Evolutionary conservation across 2,329 filamentous ascomycete species (phyloP).

Genomic region (Penicillium hordei): DNA sequence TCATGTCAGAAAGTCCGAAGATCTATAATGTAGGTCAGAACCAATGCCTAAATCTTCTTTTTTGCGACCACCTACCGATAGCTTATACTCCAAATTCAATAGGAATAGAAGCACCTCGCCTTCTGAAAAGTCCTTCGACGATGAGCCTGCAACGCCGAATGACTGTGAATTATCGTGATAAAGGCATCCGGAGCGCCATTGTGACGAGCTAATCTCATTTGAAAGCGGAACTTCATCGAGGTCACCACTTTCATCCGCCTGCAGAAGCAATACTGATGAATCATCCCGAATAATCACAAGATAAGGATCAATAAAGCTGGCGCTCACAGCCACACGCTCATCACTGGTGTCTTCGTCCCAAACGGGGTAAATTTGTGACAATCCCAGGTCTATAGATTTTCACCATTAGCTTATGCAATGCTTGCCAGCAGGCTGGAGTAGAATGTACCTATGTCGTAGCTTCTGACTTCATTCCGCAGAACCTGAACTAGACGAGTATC

Average conservation of each 20-base stretch:
- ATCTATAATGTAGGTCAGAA: constrained; percentile 51
- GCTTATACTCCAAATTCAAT: constrained; percentile 69
- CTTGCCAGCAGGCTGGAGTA: background rate
- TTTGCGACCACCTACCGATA: constrained; percentile 61
- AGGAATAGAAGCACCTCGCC: constrained; percentile 71
- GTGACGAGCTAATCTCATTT: constrained; percentile 59
- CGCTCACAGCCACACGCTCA: constrained; percentile 71
- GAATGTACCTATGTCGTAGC: constrained; percentile 79
- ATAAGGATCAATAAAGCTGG: constrained; percentile 84
- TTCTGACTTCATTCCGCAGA: constrained; percentile 79
- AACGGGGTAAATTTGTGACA: constrained; percentile 90
- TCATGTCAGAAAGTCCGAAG: constrained; percentile 73
- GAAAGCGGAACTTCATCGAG: constrained; percentile 75
- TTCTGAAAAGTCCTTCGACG: constrained; percentile 21
- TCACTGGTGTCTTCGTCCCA: constrained; percentile 83
- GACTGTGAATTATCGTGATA: constrained; percentile 67
- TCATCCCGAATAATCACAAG: constrained; percentile 82
- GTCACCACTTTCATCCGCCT: constrained; percentile 78
- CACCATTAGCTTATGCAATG: constrained; percentile 1
- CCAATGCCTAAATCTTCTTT: background rate
- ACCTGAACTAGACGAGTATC: constrained; percentile 84
- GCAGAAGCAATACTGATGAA: constrained; percentile 72
- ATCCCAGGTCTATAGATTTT: constrained; percentile 65
- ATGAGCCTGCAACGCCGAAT: constrained; percentile 46
- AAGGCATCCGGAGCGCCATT: constrained; percentile 81